phyloP scores from a whole-genome alignment of 1,284 basidiomycete genomes.

The Exobasidium rhododendri region DNA sequence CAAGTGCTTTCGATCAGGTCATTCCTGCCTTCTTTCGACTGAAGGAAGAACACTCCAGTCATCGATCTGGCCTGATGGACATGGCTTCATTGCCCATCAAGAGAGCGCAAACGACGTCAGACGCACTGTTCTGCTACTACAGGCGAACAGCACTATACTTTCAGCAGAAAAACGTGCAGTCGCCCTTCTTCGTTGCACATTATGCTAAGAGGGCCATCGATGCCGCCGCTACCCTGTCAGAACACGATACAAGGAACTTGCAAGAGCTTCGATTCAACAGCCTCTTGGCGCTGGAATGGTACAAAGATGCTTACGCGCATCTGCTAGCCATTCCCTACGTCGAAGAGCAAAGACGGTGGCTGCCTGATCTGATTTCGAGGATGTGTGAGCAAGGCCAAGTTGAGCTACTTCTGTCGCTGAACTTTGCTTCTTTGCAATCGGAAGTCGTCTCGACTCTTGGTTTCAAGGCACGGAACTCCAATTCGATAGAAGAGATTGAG shows the following conservation, averaged over 20 bases:
- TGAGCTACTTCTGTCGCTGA: conserved; percentile 73
- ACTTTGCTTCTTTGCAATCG: conserved; percentile 78
- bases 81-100: not conserved
- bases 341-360: conserved; percentile 11
- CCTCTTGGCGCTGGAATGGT: not conserved
- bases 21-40: not conserved
- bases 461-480: conserved; percentile 91
- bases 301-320: not conserved
- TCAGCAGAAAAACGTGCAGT: not conserved
- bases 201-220: not conserved
- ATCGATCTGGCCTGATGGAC: not conserved
- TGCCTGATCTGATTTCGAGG: conserved; percentile 59
- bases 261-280: not conserved
- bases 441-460: conserved; percentile 85
- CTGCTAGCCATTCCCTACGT: conserved; percentile 10
- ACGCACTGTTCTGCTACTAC: conserved; percentile 1
- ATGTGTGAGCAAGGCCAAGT: conserved; percentile 90
- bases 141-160: not conserved
- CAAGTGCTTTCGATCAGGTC: not conserved
- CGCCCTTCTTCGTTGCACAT: not conserved
- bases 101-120: not conserved
- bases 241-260: not conserved
- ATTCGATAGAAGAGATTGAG: conserved; percentile 77
- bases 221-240: not conserved
- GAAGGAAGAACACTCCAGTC: not conserved